Evolutionary conservation across 352 stramenopile genomes (phyloP).

Genomic region (Pythium brassicae): DNA sequence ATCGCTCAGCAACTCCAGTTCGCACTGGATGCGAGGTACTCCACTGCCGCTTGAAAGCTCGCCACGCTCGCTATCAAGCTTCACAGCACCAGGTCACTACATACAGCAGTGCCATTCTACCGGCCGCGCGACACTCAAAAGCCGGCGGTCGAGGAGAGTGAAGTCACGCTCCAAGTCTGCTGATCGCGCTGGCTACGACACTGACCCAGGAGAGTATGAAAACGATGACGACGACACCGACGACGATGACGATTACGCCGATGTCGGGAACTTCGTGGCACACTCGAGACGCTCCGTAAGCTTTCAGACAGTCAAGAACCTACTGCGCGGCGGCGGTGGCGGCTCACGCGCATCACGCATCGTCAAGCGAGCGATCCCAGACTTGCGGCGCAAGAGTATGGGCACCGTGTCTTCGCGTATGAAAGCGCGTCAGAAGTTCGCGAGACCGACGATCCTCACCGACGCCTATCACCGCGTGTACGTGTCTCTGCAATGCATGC

Average conservation of each 20-base stretch:
- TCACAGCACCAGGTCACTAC: background rate
- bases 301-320: constrained; percentile 55
- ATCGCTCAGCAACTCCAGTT: background rate
- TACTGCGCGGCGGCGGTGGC: constrained; percentile 44
- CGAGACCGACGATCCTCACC: constrained; percentile 54
- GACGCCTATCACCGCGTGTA: constrained; percentile 71
- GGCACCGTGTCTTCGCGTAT: constrained; percentile 60
- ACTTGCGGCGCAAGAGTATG: constrained; percentile 42
- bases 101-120: constrained; percentile 5
- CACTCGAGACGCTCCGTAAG: constrained; percentile 43
- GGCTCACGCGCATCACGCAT: constrained; percentile 27
- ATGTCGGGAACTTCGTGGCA: background rate
- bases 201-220: constrained; percentile 5
- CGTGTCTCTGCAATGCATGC: constrained; percentile 8
- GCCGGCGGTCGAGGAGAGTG: constrained; percentile 3
- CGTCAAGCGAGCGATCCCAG: constrained; percentile 23
- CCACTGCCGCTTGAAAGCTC: background rate
- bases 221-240: constrained; percentile 2
- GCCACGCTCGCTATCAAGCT: background rate
- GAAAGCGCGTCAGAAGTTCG: constrained; percentile 65
- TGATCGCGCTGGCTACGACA: constrained; percentile 10
- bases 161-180: constrained; percentile 13
- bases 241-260: background rate
- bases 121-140: constrained; percentile 7
- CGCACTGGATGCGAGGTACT: constrained; percentile 1